These are phyloP conservation scores for Volvox reticuliferus DNA, from an alignment of 139 green algal species.

Conservation along the genomic window DNA sequence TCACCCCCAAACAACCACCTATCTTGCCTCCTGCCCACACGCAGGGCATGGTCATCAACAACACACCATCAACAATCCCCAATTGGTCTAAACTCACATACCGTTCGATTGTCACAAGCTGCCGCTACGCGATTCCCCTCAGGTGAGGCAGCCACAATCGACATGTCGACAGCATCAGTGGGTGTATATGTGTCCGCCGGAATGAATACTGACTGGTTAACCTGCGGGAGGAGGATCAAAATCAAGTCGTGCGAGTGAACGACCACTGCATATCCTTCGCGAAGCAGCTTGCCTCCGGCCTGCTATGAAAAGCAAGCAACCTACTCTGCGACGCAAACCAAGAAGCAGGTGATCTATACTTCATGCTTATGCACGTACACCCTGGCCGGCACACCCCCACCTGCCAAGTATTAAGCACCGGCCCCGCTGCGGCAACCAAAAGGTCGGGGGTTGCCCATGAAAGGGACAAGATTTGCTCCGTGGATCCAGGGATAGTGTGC, in stretches of 20 bases:
- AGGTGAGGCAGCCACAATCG: slow-evolving; percentile 18
- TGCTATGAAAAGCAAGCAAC: too few relatives aligned
- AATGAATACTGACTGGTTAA: slow-evolving; percentile 35
- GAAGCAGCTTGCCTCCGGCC: too few relatives aligned
- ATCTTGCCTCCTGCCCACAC: too few relatives aligned
- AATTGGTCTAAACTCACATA: not conserved
- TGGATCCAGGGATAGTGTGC: slow-evolving; percentile 51
- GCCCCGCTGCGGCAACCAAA: slow-evolving; percentile 51
- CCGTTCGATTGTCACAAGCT: slow-evolving; percentile 58
- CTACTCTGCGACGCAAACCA: too few relatives aligned
- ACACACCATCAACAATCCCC: too few relatives aligned
- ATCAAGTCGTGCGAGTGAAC: not conserved
- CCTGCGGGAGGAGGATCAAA: not conserved
- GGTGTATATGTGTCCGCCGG: slow-evolving; percentile 63
- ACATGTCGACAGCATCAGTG: slow-evolving; percentile 45
- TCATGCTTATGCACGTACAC: too few relatives aligned
- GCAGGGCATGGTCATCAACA: too few relatives aligned
- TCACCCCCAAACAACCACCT: too few relatives aligned
- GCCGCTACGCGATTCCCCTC: slow-evolving; percentile 52
- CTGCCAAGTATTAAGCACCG: slow-evolving; percentile 54
- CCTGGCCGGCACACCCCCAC: slow-evolving; percentile 1
- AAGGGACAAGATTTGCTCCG: slow-evolving; percentile 40
- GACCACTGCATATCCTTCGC: too few relatives aligned
- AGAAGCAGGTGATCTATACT: too few relatives aligned
- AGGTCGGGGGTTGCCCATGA: slow-evolving; percentile 48